These are phyloP conservation scores for Neofusicoccum sp. DNA, from an alignment of 2,329 filamentous ascomycete genomes.

Conservation along the genomic window DNA sequence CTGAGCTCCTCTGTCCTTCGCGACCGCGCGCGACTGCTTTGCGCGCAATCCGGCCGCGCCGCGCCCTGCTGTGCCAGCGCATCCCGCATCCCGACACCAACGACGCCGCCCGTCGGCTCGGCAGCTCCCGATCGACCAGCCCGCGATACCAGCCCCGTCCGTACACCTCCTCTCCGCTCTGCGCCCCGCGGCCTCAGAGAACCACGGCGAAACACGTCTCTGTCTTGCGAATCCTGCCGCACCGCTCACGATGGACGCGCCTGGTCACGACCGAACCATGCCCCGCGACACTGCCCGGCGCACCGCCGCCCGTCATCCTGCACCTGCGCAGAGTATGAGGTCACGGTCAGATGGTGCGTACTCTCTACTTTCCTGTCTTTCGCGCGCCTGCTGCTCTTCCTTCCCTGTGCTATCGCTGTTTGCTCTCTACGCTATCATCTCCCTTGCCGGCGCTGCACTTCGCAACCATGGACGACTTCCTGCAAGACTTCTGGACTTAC, in stretches of 20 bases:
- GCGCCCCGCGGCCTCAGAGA: neutral
- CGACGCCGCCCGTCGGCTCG: neutral
- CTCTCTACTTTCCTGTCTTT: neutral
- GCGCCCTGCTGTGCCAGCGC: conserved; percentile 9
- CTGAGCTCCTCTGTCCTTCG: neutral
- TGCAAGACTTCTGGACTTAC: conserved; percentile 19
- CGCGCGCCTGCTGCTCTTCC: neutral
- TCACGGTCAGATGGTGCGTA: conserved; percentile 18
- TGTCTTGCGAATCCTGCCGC: neutral
- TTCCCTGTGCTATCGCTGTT: neutral
- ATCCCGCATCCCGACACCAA: conserved; percentile 14
- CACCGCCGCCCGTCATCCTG: conserved; percentile 6
- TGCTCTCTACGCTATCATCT: neutral
- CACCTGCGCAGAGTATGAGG: conserved; percentile 14
- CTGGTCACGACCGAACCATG: conserved; percentile 10
- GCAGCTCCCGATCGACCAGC: conserved; percentile 6
- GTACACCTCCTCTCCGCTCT: neutral
- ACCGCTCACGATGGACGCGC: neutral
- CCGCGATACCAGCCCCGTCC: neutral
- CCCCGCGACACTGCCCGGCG: conserved; percentile 2
- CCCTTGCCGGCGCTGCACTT: neutral
- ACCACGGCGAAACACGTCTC: neutral
- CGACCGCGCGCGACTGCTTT: neutral
- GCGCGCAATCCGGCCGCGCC: neutral
- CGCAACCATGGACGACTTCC: conserved; percentile 16